A percentile compares a stretch with the other conserved stretches of the same genome.
Conservation (phyloP, 768 basidiomycete genomes). For the Chalciporus piperatus region DNA sequence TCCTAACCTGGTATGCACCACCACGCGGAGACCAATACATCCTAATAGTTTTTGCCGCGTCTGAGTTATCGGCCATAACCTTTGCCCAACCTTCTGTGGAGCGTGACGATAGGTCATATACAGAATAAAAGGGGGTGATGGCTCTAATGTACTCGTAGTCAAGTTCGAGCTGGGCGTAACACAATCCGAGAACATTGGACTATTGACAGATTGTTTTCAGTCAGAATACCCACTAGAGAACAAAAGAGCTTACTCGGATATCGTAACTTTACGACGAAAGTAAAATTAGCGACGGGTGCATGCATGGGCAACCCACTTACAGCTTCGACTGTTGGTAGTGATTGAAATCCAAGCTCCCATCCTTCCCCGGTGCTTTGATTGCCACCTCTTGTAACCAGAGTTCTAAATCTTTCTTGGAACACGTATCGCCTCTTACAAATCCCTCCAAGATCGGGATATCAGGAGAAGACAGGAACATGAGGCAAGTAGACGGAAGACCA, state of each 20-base stretch:
- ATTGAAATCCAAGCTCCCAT: conserved; percentile 41
- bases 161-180: conserved; percentile 48
- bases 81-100: conserved; percentile 23
- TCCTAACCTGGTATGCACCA: conserved; percentile 20
- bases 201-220: conserved; percentile 10
- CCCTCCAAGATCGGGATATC: conserved; percentile 49
- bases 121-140: conserved; percentile 44
- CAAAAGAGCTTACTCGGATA: conserved; percentile 32
- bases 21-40: conserved; percentile 29
- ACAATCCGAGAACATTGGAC: conserved; percentile 42
- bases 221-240: background rate
- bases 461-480: conserved; percentile 40
- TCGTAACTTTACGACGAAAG: conserved; percentile 32
- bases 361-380: conserved; percentile 32
- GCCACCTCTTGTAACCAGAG: conserved; percentile 42
- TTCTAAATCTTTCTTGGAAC: conserved; percentile 36
- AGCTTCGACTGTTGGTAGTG: conserved; percentile 38
- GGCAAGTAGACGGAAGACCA: conserved; percentile 40
- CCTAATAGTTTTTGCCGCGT: conserved; percentile 33
- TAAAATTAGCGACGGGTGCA: background rate
- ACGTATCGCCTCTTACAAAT: conserved; percentile 48
- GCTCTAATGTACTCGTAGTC: conserved; percentile 43
- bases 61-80: conserved; percentile 30
- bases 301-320: conserved; percentile 24
- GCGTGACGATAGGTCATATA: conserved; percentile 38